Evolutionary conservation across 108 stramenopile species (phyloP), one percentile per base, ranked within the genome.

Genomic region (Fragilariopsis cylindrus): DNA sequence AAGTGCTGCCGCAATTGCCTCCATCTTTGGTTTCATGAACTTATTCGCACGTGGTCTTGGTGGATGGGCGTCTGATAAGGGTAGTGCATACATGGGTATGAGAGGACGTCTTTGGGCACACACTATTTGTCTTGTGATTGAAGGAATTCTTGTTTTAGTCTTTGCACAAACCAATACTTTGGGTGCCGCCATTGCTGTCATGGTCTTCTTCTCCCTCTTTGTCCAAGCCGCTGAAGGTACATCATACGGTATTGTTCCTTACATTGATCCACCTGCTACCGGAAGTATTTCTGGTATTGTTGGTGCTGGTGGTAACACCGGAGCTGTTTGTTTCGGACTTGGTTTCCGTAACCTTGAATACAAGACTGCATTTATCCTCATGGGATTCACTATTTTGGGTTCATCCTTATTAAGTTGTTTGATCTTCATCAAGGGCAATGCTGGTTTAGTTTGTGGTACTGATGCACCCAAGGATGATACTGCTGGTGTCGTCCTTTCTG

Each of bases 181-280:
- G 19, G 84, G 65, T 15, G 79, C 56, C 39, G 78, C 93, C 42
- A 89, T 95, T 75, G 72, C 73, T 4, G 53, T 81, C 62, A 85
- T 95, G 82, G 79, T 89, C 12, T 78, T 84, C 80, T 93, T 95
- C 81, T 90, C 89, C 21, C 39, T 87, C 5, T 91, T 80, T 65
- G 90, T 91, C 18, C 93, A 95, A 81, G 84, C 80, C 50, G 90
- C 90, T 4, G 88, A 92, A 73, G 93, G 93, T 56, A 68, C 88
- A 46, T 76, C 88, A 0, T 94, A 81, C 57, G 88, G 86, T 49
- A 94, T 95, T 79, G 94, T 95, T 39, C 94, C 94, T 53, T 95
- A 91, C 72, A 80, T 95, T 54, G 76, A 84, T 65, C 94, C 94
- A 11, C 77, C 85, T 45, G 74, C 82, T 46, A 92, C 90, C 21